Evolutionary conservation across 1,139 yeast genomes (phyloP), one percentile per base, ranked within the genome.

Genomic region (Zhuliangozyma blackwelliae): DNA sequence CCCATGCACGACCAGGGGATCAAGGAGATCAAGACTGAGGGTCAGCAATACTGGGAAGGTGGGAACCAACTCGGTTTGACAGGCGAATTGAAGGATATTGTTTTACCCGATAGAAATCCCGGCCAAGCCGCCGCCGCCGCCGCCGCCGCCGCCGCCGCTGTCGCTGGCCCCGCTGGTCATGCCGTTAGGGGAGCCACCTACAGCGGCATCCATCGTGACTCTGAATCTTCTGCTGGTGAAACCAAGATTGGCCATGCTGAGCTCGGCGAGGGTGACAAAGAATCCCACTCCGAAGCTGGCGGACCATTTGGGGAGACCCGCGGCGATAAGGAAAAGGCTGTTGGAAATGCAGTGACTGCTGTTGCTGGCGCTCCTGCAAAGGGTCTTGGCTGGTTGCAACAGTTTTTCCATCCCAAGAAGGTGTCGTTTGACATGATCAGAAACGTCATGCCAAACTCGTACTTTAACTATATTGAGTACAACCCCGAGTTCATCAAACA

Each of bases 1-100:
- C 80, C 88, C 47, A 60, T 57, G 57, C 60, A 67, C 29, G 92
- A 84, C 52, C 82, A 79, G 54, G 92, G 92, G 34, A 55, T 50
- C 45, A 63, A 67, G 39, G 88, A 83, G 57, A 68, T 79, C 34
- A 66, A 67, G 46, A 52, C 59, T 25, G 77, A 75, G 47, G 86
- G 87, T 39, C 61, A 72, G 54, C 57, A 63, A 48, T 68, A 65
- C 51, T 68, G 75, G 75, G 58, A 63, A 46, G 72, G 74, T 39
- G 73, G 75, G 27, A 63, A 65, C 45, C 64, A 64, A 52, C 59
- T 66, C 43, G 72, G 68, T 10, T 55, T 61, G 41, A 45, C 52
- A 25, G 53, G 51, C 19, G 43, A 54, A 25, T 53, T 49, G 25
- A 45, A 47, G 28, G 62, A 53, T 38, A 65, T 55, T 41, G 67